Evolutionary conservation across 1,284 basidiomycete species (phyloP).

Genomic region (Bjerkandera adusta): DNA sequence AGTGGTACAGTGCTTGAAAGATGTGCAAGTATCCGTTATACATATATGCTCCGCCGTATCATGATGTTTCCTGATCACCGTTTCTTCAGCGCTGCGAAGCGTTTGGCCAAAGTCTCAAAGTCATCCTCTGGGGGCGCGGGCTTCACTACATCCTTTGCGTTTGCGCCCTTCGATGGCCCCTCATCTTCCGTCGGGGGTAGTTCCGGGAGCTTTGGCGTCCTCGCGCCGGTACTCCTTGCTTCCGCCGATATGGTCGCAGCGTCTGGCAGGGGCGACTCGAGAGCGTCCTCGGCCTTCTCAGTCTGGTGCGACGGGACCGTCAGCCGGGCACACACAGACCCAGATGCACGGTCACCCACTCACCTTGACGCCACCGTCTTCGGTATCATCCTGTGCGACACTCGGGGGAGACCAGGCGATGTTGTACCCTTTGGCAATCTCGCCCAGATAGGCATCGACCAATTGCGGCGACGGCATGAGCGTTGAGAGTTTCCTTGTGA

Average conservation of each 20-base stretch:
- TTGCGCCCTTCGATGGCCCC: conserved; percentile 23
- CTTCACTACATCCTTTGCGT: conserved; percentile 19
- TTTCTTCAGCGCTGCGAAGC: conserved; percentile 82
- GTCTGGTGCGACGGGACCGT: conserved; percentile 11
- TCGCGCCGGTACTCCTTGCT: conserved; percentile 29
- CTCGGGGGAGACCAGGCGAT: conserved; percentile 62
- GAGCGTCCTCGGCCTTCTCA: conserved; percentile 12
- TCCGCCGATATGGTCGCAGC: conserved; percentile 31
- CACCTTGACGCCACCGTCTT: conserved; percentile 36
- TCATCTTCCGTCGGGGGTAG: conserved; percentile 45
- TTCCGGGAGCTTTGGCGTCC: conserved; percentile 43
- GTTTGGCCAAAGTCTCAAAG: conserved; percentile 65
- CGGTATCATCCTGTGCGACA: conserved; percentile 25
- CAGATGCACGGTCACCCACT: conserved; percentile 15
- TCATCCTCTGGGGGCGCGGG: conserved; percentile 53
- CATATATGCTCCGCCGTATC: too few species aligned
- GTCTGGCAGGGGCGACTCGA: conserved; percentile 22
- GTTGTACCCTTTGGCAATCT: conserved; percentile 87
- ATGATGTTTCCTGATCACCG: conserved; percentile 36
- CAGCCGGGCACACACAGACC: not conserved
- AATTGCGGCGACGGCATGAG: conserved; percentile 71
- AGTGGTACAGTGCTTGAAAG: too few species aligned
- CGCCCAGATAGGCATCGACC: conserved; percentile 84
- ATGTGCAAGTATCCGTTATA: too few species aligned
- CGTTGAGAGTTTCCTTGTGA: conserved; percentile 69